phyloP scores from a whole-genome alignment of 1,284 basidiomycete genomes.

The Tausonia pullulans region DNA sequence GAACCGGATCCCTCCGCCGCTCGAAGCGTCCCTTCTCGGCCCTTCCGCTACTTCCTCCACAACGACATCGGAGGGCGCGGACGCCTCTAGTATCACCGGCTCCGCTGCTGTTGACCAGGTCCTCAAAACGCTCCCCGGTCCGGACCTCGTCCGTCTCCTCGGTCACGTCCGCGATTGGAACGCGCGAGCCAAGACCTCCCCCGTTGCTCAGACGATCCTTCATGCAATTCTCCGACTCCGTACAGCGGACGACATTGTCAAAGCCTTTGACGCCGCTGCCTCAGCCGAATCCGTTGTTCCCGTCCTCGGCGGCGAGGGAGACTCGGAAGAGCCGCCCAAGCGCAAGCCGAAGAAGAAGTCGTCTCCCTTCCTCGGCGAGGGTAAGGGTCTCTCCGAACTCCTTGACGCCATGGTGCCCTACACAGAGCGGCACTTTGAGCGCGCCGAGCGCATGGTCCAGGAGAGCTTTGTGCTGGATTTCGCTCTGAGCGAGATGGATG shows the following conservation, averaged over 20 bases:
- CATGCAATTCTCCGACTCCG: conserved; percentile 69
- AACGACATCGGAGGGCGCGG: background rate
- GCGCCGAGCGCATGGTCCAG: conserved; percentile 76
- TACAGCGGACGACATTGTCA: conserved; percentile 56
- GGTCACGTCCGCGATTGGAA: conserved; percentile 88
- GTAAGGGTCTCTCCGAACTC: conserved; percentile 50
- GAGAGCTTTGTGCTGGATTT: conserved; percentile 93
- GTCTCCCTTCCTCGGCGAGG: conserved; percentile 18
- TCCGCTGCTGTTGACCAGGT: conserved; percentile 66
- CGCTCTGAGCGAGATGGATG: conserved; percentile 84
- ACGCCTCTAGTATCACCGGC: conserved; percentile 48
- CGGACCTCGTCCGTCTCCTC: conserved; percentile 71
- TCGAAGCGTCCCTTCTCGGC: conserved; percentile 1
- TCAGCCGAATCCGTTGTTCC: conserved; percentile 22
- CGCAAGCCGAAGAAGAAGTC: conserved; percentile 17
- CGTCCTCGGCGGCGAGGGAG: conserved; percentile 26
- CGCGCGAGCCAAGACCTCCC: conserved; percentile 69
- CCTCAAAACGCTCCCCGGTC: conserved; percentile 53
- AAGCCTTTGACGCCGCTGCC: conserved; percentile 46
- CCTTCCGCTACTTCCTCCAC: background rate
- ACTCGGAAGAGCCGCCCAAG: conserved; percentile 28
- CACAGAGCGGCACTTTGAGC: conserved; percentile 76
- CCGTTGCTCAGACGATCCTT: conserved; percentile 76
- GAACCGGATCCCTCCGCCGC: conserved; percentile 8
- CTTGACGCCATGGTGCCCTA: conserved; percentile 83